phyloP scores from a whole-genome alignment of 768 basidiomycete species.

The Agaricus subrufescens region DNA sequence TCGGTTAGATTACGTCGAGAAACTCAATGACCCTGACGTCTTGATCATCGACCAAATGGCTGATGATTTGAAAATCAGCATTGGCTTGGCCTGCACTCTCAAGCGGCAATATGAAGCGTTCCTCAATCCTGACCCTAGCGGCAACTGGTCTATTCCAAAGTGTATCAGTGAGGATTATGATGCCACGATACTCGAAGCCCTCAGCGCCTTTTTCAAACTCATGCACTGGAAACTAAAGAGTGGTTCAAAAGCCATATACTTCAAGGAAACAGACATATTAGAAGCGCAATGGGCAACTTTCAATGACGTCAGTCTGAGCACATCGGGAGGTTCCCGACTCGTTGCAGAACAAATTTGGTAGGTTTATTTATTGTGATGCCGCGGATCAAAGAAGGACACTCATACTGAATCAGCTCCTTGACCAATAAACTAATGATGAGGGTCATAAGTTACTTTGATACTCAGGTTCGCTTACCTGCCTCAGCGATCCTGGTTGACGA shows the following conservation, averaged over 20 bases:
- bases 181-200: slow-evolving; percentile 77
- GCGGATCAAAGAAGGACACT: not conserved
- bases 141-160: slow-evolving; percentile 84
- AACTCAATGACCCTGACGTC: slow-evolving; percentile 82
- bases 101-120: slow-evolving; percentile 95
- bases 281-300: slow-evolving; percentile 96
- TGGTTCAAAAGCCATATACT: slow-evolving; percentile 86
- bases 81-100: slow-evolving; percentile 91
- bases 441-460: slow-evolving; percentile 91
- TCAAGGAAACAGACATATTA: slow-evolving; percentile 97
- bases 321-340: slow-evolving; percentile 80
- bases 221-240: slow-evolving; percentile 96
- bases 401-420: slow-evolving; percentile 54
- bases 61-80: slow-evolving; percentile 86
- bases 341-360: slow-evolving; percentile 97
- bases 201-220: slow-evolving; percentile 87
- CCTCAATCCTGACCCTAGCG: slow-evolving; percentile 77
- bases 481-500: slow-evolving; percentile 29
- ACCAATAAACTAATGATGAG: slow-evolving; percentile 92
- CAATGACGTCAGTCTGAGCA: slow-evolving; percentile 85
- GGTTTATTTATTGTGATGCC: slow-evolving; percentile 17
- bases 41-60: slow-evolving; percentile 93
- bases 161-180: slow-evolving; percentile 93
- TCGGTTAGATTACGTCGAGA: slow-evolving; percentile 83
- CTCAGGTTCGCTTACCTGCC: slow-evolving; percentile 77